phyloP scores from a whole-genome alignment of 106 monocot species.

The Apostasia ramifera region DNA sequence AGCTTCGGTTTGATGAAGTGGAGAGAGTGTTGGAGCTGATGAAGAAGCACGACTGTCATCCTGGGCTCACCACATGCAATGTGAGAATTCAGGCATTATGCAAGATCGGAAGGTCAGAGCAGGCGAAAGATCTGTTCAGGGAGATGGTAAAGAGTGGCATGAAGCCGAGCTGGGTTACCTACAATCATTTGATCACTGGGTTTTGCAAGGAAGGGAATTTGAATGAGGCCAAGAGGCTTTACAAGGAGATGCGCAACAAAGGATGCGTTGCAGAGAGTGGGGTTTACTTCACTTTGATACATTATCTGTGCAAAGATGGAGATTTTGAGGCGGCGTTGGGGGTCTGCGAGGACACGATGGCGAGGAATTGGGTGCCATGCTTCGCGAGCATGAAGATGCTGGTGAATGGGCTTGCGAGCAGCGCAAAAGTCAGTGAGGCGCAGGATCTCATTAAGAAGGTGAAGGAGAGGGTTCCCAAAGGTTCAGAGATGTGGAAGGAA shows the following conservation, averaged over 20 bases:
- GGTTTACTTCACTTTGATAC: constrained; percentile 60
- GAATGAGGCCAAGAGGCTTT: constrained; percentile 58
- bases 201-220: constrained; percentile 69
- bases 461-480: constrained; percentile 67
- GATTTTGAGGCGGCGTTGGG: constrained; percentile 61
- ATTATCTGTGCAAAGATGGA: constrained; percentile 63
- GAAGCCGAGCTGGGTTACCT: constrained; percentile 63
- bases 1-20: constrained; percentile 56
- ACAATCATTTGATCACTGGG: constrained; percentile 62
- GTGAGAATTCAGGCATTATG: constrained; percentile 59
- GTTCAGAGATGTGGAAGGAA: constrained; percentile 69
- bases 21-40: constrained; percentile 57
- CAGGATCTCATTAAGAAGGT: constrained; percentile 48
- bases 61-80: constrained; percentile 33
- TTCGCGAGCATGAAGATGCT: constrained; percentile 72
- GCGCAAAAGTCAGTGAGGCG: constrained; percentile 51
- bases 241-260: constrained; percentile 41
- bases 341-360: constrained; percentile 52
- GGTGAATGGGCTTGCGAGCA: constrained; percentile 49
- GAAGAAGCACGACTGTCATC: constrained; percentile 45
- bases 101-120: constrained; percentile 37
- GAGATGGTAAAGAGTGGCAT: constrained; percentile 44
- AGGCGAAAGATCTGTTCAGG: constrained; percentile 52
- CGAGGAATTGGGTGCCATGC: constrained; percentile 70
- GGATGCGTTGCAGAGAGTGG: constrained; percentile 43